A percentile compares a stretch with the other conserved stretches of the same genome.
Evolutionary conservation across 2,329 filamentous ascomycete genomes (phyloP).

Genomic region (Aureobasidium leucospermi): DNA sequence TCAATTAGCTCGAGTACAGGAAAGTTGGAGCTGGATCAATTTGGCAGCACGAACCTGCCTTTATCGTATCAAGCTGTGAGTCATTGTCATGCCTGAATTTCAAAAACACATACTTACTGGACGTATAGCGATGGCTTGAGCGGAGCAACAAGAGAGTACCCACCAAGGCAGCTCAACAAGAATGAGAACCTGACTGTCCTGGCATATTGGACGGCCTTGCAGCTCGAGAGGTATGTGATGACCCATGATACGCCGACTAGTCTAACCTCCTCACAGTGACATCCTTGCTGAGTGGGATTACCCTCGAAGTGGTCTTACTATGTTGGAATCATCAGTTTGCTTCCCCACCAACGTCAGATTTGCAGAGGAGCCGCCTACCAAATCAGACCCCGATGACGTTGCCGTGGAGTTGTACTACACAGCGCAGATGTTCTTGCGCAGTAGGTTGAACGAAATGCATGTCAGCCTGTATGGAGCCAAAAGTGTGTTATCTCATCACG

Average conservation of each 20-base stretch:
- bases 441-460: conserved; percentile 50
- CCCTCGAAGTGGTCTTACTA: conserved; percentile 48
- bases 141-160: neutral
- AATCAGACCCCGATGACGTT: conserved; percentile 25
- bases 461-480: conserved; percentile 45
- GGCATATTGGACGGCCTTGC: conserved; percentile 88
- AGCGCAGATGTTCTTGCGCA: conserved; percentile 54
- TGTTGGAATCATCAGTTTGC: conserved; percentile 49
- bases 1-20: conserved; percentile 76
- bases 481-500: conserved; percentile 21
- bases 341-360: neutral
- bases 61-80: conserved; percentile 16
- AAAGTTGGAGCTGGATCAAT: conserved; percentile 67
- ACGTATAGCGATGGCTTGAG: neutral
- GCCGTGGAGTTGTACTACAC: conserved; percentile 51
- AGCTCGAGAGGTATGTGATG: conserved; percentile 69
- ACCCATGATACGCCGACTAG: neutral
- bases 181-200: conserved; percentile 42
- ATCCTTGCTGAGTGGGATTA: conserved; percentile 72
- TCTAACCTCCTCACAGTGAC: conserved; percentile 51
- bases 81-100: neutral
- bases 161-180: conserved; percentile 19
- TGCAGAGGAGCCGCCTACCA: conserved; percentile 31
- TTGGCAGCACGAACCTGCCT: conserved; percentile 19
- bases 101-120: neutral